Percentiles rank a stretch among this genome's conserved stretches.
phyloP scores from a whole-genome alignment of 1,284 basidiomycete genomes.

The Ganoderma multipileum region DNA sequence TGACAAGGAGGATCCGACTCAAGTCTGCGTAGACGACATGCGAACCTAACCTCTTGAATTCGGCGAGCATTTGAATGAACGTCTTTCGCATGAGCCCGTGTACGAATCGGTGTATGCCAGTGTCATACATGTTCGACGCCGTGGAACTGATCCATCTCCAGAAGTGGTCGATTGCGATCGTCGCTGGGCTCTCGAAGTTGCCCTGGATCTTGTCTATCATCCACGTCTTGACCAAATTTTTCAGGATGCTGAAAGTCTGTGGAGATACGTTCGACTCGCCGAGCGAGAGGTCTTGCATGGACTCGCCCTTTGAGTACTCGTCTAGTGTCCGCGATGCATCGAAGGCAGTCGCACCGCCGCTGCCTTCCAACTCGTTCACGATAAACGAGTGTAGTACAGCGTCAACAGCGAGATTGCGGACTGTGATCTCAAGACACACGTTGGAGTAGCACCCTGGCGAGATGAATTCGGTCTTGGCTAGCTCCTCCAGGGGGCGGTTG shows the following conservation, averaged over 20 bases:
- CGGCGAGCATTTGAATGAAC: constrained; percentile 95
- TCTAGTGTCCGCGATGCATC: constrained; percentile 93
- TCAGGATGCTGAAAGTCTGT: constrained; percentile 87
- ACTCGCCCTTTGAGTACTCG: constrained; percentile 85
- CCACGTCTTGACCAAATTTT: constrained; percentile 92
- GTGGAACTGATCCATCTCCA: constrained; percentile 96
- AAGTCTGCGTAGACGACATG: constrained; percentile 97
- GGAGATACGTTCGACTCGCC: constrained; percentile 95
- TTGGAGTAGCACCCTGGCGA: constrained; percentile 91
- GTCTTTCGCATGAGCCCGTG: constrained; percentile 98
- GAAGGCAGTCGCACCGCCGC: constrained; percentile 91
- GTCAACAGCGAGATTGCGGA: constrained; percentile 94
- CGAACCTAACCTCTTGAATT: constrained; percentile 95
- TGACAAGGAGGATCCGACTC: constrained; percentile 89
- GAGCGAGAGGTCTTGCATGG: constrained; percentile 80
- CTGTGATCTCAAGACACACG: constrained; percentile 90
- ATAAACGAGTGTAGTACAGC: constrained; percentile 90
- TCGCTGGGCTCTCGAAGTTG: constrained; percentile 67
- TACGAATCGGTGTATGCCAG: constrained; percentile 92
- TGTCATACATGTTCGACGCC: constrained; percentile 90
- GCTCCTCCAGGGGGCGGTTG: constrained; percentile 76
- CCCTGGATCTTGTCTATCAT: constrained; percentile 85
- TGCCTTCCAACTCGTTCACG: constrained; percentile 97
- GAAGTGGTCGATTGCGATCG: constrained; percentile 87
- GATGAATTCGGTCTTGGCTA: constrained; percentile 88